Conservation (phyloP, 306 rosid species). For the Corylus heterophylla region DNA sequence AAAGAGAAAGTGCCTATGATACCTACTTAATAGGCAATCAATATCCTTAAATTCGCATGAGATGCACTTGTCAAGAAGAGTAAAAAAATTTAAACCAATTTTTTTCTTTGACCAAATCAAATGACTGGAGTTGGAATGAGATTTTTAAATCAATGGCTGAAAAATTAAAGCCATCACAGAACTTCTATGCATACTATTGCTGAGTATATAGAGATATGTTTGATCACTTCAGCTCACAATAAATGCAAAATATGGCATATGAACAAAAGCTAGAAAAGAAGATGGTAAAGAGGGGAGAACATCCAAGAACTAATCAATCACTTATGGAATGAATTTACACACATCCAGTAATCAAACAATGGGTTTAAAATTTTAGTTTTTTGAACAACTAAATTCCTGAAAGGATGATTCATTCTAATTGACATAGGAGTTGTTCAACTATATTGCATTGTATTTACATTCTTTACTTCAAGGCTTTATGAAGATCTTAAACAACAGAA, state of each 20-base stretch:
- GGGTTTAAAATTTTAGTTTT: background rate
- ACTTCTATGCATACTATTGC: background rate
- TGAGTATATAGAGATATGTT: background rate
- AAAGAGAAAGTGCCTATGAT: too few species aligned
- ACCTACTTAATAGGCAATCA: too few species aligned
- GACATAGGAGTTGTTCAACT: too few species aligned
- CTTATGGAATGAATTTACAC: background rate
- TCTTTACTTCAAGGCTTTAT: background rate
- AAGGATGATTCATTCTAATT: too few species aligned
- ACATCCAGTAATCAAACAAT: background rate
- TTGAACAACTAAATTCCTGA: background rate
- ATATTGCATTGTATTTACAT: background rate
- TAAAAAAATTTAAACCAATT: background rate
- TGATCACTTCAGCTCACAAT: background rate
- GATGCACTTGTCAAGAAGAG: background rate
- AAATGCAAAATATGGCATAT: background rate
- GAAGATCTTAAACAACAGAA: background rate
- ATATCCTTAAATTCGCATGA: background rate
- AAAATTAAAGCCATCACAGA: background rate
- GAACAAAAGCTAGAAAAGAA: background rate
- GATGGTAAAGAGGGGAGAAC: background rate
- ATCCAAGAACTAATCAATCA: background rate
- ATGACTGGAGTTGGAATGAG: background rate
- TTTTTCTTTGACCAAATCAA: background rate
- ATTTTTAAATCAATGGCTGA: background rate